Base-by-base conservation (phyloP, 306 rosid genomes). In the Cucumis hystrix region DNA sequence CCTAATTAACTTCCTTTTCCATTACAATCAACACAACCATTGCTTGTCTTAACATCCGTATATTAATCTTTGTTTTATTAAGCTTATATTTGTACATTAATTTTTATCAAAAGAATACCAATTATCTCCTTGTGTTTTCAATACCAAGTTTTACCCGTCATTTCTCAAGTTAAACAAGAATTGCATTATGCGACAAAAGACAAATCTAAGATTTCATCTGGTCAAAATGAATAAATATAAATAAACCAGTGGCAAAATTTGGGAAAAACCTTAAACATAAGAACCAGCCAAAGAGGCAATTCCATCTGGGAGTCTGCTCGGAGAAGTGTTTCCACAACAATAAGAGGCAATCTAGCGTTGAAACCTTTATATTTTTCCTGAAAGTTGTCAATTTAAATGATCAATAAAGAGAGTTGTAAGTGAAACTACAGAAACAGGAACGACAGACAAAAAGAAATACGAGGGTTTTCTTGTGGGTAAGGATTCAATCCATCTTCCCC, bases 241-340 rank as follows among this genome's bases (percentile, higher is more conserved):
- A 51, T 30, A 55, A 55, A 55, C 10, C 23, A 72, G 37, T 23
- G 61, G 43, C 23, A 69, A 43, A 72, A 72, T 16, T 12, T 1
- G 54, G 52, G 17, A 14, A 66, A 72, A 55, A 55, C 98, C 98
- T 90, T 95, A 82, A 95, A 95, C 83, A 92, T 81, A 20, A 86
- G 93, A 83, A 95, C 91, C 45, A 95, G 87, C 98, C 98, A 95
- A 73, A 89, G 90, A 75, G 97, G 98, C 90, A 95, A 80, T 80
- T 92, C 97, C 33, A 95, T 89, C 80, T 87, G 91, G 80, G 96
- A 84, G 88, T 90, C 97, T 7, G 88, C 70, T 4, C 85, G 91
- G 60, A 95, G 96, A 86, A 95, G 96, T 69, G 97, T 87, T 85
- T 91, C 97, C 3, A 97, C 99, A 83, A 89, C 96, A 86, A 89